Evolutionary conservation across 2,329 filamentous ascomycete genomes (phyloP).

Genomic region (Stachybotrys chartarum): DNA sequence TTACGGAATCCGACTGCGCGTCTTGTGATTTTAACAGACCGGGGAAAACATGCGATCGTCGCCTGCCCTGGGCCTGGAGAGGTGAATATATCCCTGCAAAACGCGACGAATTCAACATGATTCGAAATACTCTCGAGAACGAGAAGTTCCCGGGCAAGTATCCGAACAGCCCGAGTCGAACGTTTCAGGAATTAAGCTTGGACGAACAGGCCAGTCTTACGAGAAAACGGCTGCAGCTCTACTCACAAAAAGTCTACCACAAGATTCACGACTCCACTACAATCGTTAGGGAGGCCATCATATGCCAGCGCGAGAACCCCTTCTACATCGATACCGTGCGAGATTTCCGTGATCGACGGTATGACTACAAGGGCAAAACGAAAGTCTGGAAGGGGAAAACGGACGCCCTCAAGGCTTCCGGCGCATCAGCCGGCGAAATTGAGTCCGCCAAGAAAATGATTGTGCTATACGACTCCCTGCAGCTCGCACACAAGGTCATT

Average conservation of each 20-base stretch:
- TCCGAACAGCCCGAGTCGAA: conserved; percentile 60
- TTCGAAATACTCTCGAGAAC: conserved; percentile 81
- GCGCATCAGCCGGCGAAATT: conserved; percentile 67
- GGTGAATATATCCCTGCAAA: conserved; percentile 95
- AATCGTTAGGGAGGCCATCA: conserved; percentile 90
- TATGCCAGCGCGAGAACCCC: conserved; percentile 95
- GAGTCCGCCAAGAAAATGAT: conserved; percentile 99
- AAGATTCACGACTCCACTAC: conserved; percentile 96
- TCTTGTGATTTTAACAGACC: conserved; percentile 98
- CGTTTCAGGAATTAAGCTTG: conserved; percentile 71
- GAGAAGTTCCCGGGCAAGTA: conserved; percentile 81
- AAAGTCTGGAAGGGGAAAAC: conserved; percentile 99
- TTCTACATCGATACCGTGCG: conserved; percentile 97
- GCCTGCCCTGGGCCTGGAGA: conserved; percentile 96
- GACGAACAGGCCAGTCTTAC: conserved; percentile 79
- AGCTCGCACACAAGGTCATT: conserved; percentile 98
- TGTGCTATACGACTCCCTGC: conserved; percentile 87
- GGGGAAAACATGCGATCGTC: conserved; percentile 91
- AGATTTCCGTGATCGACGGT: conserved; percentile 92
- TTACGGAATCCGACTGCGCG: conserved; percentile 89
- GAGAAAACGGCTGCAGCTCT: conserved; percentile 82
- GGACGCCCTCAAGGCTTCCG: conserved; percentile 74
- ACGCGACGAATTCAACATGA: conserved; percentile 99
- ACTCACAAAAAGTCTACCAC: conserved; percentile 98
- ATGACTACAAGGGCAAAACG: conserved; percentile 97